phyloP scores from a whole-genome alignment of 805 yeast species.

The Torulaspora maleeae region DNA sequence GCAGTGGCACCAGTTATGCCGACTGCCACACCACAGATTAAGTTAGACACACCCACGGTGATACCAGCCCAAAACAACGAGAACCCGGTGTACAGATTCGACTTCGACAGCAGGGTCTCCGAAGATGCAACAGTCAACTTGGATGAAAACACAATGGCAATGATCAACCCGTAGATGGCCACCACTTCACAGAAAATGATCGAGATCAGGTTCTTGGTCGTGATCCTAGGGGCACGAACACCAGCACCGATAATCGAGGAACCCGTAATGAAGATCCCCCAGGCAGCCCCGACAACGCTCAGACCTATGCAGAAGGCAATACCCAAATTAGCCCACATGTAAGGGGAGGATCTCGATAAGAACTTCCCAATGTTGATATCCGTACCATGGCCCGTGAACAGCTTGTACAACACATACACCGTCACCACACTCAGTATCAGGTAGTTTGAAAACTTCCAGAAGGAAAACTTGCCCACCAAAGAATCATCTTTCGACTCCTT shows the following conservation, averaged over 20 bases:
- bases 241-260: constrained; percentile 95
- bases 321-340: constrained; percentile 94
- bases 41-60: constrained; percentile 89
- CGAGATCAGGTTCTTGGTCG: constrained; percentile 92
- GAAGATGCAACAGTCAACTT: constrained; percentile 68
- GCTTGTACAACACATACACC: constrained; percentile 33
- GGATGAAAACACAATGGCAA: constrained; percentile 94
- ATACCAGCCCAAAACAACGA: constrained; percentile 97
- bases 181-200: constrained; percentile 99
- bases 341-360: constrained; percentile 81
- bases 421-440: constrained; percentile 20
- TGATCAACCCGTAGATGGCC: constrained; percentile 95
- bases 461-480: constrained; percentile 18
- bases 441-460: constrained; percentile 21
- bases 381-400: constrained; percentile 91
- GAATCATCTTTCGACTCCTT: constrained; percentile 17
- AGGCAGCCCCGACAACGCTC: constrained; percentile 95
- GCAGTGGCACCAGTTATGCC: constrained; percentile 99
- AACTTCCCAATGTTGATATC: constrained; percentile 88
- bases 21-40: constrained; percentile 95
- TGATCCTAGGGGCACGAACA: constrained; percentile 94
- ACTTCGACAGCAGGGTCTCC: constrained; percentile 63
- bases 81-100: constrained; percentile 89
- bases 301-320: constrained; percentile 88
- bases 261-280: constrained; percentile 98